A percentile compares a stretch with the other conserved stretches of the same genome.
phyloP scores from a whole-genome alignment of 2,329 filamentous ascomycete species.

The Fusarium cyanostomum region DNA sequence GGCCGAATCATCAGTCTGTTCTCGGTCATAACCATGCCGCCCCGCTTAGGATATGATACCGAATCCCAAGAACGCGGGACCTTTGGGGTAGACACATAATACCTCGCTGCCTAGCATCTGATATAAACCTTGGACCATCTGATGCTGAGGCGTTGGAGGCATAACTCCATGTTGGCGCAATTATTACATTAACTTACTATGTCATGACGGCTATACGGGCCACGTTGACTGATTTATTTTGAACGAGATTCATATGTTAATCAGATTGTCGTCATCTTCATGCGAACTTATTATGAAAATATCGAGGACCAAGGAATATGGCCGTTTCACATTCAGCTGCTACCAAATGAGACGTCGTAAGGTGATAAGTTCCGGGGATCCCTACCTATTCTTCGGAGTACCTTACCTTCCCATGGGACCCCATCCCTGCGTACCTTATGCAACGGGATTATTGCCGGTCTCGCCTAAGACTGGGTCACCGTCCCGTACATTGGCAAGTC shows the following conservation, averaged over 20 bases:
- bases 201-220: not conserved
- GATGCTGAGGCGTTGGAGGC: not conserved
- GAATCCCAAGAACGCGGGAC: constrained; percentile 34
- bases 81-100: constrained; percentile 11
- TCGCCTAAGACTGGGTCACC: constrained; percentile 35
- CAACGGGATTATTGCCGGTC: constrained; percentile 33
- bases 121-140: constrained; percentile 4
- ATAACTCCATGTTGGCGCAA: not conserved
- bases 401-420: constrained; percentile 18
- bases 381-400: constrained; percentile 9
- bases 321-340: constrained; percentile 39
- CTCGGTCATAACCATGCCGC: constrained; percentile 15
- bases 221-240: not conserved
- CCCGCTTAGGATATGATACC: constrained; percentile 21
- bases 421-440: constrained; percentile 29
- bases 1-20: constrained; percentile 25
- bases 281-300: constrained; percentile 4
- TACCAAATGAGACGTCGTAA: constrained; percentile 33
- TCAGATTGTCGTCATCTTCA: not conserved
- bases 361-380: constrained; percentile 23
- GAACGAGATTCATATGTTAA: not conserved
- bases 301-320: constrained; percentile 16
- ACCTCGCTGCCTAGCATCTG: constrained; percentile 23
- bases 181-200: not conserved
- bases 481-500: constrained; percentile 21